Conservation (phyloP, 78 protist genomes). For the Monosiga brevicollis region DNA sequence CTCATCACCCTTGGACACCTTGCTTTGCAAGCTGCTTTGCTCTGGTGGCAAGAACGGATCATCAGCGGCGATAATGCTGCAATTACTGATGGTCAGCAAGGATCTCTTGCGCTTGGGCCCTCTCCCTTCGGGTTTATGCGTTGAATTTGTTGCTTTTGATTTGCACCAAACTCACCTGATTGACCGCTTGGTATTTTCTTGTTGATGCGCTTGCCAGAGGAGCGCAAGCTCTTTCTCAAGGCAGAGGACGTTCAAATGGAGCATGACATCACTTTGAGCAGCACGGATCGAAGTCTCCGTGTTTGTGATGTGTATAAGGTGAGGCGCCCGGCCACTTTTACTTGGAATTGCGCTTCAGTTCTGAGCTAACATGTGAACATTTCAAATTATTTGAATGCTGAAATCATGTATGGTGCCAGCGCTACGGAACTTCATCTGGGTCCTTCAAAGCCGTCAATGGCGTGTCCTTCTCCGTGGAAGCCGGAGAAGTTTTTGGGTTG, state of each 20-base stretch:
- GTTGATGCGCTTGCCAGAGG: no score
- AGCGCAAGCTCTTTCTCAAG: no score
- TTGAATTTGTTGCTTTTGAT: no score
- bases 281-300: background rate
- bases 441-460: background rate
- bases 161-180: no score
- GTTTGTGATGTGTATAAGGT: background rate
- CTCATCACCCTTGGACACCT: background rate
- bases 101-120: background rate
- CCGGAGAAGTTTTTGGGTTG: slow-evolving; percentile 16
- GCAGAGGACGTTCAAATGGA: no score
- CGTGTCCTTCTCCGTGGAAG: background rate
- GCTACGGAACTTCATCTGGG: no score
- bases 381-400: no score
- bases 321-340: background rate
- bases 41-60: background rate
- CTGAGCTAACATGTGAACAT: background rate
- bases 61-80: background rate
- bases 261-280: no score
- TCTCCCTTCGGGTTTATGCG: background rate
- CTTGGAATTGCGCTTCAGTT: background rate
- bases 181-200: no score
- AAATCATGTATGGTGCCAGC: no score
- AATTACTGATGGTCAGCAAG: background rate
- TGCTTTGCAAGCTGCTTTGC: background rate